These are phyloP conservation scores for Helenozyma rhizophorensis DNA, from an alignment of 805 yeast species.

Conservation along the genomic window DNA sequence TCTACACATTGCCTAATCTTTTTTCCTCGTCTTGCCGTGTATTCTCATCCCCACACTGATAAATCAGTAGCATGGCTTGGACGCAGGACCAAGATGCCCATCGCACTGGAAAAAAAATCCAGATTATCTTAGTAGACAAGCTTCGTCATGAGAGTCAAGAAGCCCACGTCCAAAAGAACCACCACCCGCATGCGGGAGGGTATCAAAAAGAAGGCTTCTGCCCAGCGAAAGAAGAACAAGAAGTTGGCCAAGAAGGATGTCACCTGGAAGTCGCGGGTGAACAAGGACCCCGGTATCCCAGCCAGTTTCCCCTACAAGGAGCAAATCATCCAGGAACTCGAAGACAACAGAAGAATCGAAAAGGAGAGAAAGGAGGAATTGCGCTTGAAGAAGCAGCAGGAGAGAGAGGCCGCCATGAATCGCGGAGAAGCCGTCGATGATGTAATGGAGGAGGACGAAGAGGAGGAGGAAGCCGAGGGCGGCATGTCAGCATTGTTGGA, in stretches of 20 bases:
- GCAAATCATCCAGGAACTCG: slow-evolving; percentile 68
- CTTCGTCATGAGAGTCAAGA: slow-evolving; percentile 42
- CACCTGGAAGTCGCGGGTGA: slow-evolving; percentile 84
- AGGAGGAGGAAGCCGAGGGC: slow-evolving; percentile 40
- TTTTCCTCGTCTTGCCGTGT: too few relatives aligned
- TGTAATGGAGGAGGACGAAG: slow-evolving; percentile 33
- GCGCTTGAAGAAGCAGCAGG: slow-evolving; percentile 48
- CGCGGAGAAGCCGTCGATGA: slow-evolving; percentile 38
- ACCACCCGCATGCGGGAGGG: slow-evolving; percentile 96
- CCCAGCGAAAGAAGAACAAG: slow-evolving; percentile 80
- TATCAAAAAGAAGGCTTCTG: slow-evolving; percentile 90
- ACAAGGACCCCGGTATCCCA: slow-evolving; percentile 94
- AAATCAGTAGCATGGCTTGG: background rate
- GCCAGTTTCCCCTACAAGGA: slow-evolving; percentile 93
- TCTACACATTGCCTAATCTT: too few relatives aligned
- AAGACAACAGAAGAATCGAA: slow-evolving; percentile 52
- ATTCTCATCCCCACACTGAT: too few relatives aligned
- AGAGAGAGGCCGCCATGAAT: slow-evolving; percentile 36
- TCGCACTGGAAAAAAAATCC: slow-evolving; percentile 7
- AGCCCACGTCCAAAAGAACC: slow-evolving; percentile 79
- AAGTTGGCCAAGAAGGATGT: slow-evolving; percentile 82
- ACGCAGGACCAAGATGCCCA: slow-evolving; percentile 10
- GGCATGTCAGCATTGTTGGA: slow-evolving; percentile 81
- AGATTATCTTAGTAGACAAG: background rate
- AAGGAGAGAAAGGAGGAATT: slow-evolving; percentile 50